Evolutionary conservation across 139 green algal species (phyloP).

Genomic region (Deuterostichococcus epilithicus): DNA sequence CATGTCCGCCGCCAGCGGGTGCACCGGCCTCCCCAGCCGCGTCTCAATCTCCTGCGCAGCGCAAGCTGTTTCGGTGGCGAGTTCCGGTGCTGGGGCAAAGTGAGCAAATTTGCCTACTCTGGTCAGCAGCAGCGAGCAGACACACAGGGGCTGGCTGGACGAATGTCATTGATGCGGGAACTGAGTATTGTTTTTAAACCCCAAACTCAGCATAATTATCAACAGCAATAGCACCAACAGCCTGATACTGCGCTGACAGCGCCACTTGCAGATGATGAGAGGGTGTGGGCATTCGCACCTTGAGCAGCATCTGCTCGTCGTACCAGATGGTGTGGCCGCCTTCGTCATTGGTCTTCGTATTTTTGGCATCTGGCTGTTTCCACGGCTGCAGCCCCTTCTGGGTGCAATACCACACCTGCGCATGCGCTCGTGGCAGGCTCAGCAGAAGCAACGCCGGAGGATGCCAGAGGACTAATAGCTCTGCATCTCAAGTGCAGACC

Average conservation of each 20-base stretch:
- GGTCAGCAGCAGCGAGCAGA: not conserved
- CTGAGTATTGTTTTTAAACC: not conserved
- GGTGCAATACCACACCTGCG: constrained; percentile 63
- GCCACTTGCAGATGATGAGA: not conserved
- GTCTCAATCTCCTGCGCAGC: constrained; percentile 56
- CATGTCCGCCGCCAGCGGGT: constrained; percentile 51
- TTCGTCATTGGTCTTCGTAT: constrained; percentile 51
- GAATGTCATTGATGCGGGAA: not conserved
- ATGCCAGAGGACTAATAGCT: not conserved
- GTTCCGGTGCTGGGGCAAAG: not conserved
- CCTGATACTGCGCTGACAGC: not conserved
- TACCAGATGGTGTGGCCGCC: constrained; percentile 78
- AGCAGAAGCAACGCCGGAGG: not conserved
- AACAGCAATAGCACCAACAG: not conserved
- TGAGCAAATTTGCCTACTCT: not conserved
- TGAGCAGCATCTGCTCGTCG: constrained; percentile 53
- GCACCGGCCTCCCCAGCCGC: constrained; percentile 43
- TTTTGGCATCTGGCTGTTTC: constrained; percentile 53
- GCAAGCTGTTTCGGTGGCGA: not conserved
- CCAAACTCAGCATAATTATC: not conserved
- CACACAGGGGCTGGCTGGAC: not conserved
- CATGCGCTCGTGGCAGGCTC: not conserved
- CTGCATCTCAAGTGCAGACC: not conserved
- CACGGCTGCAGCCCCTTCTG: constrained; percentile 78
- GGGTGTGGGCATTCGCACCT: constrained; percentile 11